Evolutionary conservation across 306 rosid genomes (phyloP).

Genomic region (Boehmeria nivea): DNA sequence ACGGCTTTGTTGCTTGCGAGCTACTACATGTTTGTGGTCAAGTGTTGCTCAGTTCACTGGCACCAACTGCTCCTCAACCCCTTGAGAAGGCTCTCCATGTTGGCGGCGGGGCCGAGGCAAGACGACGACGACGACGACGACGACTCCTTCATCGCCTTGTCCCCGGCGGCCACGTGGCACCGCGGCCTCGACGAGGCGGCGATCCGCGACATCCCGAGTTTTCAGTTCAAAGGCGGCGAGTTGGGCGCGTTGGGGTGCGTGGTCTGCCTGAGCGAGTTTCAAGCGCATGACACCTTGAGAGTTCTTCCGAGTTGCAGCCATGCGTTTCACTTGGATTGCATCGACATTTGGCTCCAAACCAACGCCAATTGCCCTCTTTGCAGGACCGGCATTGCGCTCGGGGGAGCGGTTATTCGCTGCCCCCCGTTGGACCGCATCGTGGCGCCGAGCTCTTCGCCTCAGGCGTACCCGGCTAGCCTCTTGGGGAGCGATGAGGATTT

Average conservation of each 20-base stretch:
- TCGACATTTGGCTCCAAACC: constrained; percentile 59
- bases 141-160: constrained; percentile 53
- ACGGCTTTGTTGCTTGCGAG: constrained; percentile 42
- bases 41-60: constrained; percentile 51
- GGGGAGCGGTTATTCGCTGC: constrained; percentile 23
- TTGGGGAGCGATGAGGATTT: constrained; percentile 65
- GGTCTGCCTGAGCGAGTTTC: constrained; percentile 57
- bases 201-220: constrained; percentile 49
- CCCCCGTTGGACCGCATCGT: constrained; percentile 43
- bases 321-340: constrained; percentile 63
- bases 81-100: constrained; percentile 42
- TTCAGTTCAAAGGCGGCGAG: constrained; percentile 39
- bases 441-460: constrained; percentile 85
- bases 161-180: constrained; percentile 43
- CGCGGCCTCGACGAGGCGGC: constrained; percentile 50
- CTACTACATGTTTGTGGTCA: constrained; percentile 46
- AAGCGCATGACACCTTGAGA: constrained; percentile 40
- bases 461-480: constrained; percentile 34
- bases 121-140: constrained; percentile 23
- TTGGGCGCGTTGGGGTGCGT: too few species aligned
- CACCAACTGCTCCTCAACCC: too few species aligned
- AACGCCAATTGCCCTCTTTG: constrained; percentile 67
- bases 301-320: constrained; percentile 53
- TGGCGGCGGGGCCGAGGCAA: constrained; percentile 10
- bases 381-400: constrained; percentile 40